Base-by-base conservation (phyloP, 371 early-diverging fungal genomes). In the Mortierella sp. region DNA sequence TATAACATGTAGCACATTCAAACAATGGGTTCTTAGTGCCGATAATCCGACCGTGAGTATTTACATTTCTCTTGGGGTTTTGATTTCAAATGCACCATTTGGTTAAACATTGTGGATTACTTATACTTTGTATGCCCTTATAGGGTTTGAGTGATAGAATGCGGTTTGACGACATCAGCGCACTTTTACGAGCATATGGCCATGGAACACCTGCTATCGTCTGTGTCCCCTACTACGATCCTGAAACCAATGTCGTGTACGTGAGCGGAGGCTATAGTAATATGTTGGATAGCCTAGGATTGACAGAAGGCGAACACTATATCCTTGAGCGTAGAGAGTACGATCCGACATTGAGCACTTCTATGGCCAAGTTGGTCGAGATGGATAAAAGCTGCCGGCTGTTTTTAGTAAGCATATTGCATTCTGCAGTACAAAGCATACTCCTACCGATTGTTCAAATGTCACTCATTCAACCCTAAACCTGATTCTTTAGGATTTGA, bases 281-380 rank as follows among this genome's bases (percentile, higher is more conserved):
- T 16, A 73, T 83, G 83, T 54, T 64, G 2, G 67, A 72, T 9
- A 49, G 39, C 16, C 43, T 81, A 6, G 49, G 30, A 3, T 22
- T 81, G 61, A 43, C 16, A 2, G 54, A 39, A 45, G 73, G 64
- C 28, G 63, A 70, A n/a, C 20, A 52, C 18, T 81, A 72, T 52
- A 59, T 81, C 12, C 51, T 81, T 37, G 83, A 81, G 55, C 72
- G 68, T 12, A 69, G 83, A 8, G 73, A 72, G 64, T 69, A 62
- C 39, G 37, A 45, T 22, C 63, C 70, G 11, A 81, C 72, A 10
- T 54, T 81, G 43, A 63, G 16, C 11, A 73, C 59, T 0, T 68
- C 83, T 2, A 63, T 81, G 67, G 64, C 55, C 32, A 73, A 70
- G 39, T 45, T 75, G 8, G 32, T 70, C 0, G 76, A 75, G 22